Evolutionary conservation across 2,329 filamentous ascomycete genomes (phyloP).

Genomic region (Ophiostoma ulmi): DNA sequence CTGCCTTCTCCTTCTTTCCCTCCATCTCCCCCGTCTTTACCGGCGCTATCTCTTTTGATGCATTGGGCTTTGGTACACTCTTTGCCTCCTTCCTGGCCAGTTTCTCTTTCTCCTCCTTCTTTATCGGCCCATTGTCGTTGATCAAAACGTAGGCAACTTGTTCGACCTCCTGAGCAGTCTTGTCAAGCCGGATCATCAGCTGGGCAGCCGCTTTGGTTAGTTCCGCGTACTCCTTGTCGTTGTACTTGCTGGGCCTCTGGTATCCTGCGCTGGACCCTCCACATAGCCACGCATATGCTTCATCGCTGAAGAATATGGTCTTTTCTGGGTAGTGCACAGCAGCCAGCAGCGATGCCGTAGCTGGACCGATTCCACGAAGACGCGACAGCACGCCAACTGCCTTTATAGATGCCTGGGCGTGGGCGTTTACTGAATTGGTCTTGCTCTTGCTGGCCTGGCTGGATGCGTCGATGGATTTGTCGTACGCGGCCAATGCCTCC

Average conservation of each 20-base stretch:
- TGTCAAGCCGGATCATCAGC: slow-evolving; percentile 43
- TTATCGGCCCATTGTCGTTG: slow-evolving; percentile 15
- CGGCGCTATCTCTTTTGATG: not conserved
- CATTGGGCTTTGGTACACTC: not conserved
- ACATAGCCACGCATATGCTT: slow-evolving; percentile 68
- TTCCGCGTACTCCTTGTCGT: slow-evolving; percentile 59
- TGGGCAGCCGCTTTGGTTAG: slow-evolving; percentile 43
- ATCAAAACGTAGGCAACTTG: slow-evolving; percentile 67
- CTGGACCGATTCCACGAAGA: slow-evolving; percentile 72
- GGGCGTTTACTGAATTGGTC: not conserved
- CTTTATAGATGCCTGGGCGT: slow-evolving; percentile 32
- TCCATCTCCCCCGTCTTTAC: not conserved
- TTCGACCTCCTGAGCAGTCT: slow-evolving; percentile 56
- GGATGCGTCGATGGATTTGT: slow-evolving; percentile 38
- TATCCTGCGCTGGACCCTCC: slow-evolving; percentile 43
- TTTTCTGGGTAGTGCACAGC: slow-evolving; percentile 55
- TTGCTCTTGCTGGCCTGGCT: slow-evolving; percentile 32
- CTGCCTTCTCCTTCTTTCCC: not conserved
- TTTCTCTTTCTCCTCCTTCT: not conserved
- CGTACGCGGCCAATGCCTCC: slow-evolving; percentile 42
- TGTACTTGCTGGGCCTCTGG: slow-evolving; percentile 59
- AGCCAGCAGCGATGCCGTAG: slow-evolving; percentile 70
- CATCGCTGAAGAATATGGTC: slow-evolving; percentile 74
- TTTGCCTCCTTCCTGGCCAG: not conserved
- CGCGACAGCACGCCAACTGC: slow-evolving; percentile 52